Conservation (phyloP, 169 alveolate genomes). For the Fabrea salina region DNA sequence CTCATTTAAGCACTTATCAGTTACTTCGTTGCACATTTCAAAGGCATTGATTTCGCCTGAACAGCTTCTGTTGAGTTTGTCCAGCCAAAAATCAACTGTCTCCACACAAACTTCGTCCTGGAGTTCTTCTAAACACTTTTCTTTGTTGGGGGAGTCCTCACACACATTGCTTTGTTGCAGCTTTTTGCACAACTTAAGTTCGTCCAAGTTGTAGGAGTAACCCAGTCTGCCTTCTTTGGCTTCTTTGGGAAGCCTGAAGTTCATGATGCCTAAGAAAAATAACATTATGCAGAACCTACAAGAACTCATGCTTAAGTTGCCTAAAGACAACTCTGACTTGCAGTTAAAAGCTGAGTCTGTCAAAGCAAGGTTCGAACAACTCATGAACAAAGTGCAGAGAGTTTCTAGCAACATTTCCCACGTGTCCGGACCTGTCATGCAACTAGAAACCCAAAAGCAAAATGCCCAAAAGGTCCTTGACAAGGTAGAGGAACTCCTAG, state of each 20-base stretch:
- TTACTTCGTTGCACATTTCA: not conserved
- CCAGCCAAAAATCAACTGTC: not conserved
- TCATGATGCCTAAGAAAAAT: not conserved
- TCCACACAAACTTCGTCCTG: not conserved
- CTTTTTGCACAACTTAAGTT: not conserved
- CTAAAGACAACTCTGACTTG: too few species aligned
- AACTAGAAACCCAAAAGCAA: not conserved
- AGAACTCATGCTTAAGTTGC: too few species aligned
- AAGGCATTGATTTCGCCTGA: not conserved
- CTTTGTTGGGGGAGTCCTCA: not conserved
- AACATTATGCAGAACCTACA: too few species aligned
- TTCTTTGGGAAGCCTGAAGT: not conserved
- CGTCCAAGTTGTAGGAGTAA: not conserved
- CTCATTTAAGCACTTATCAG: not conserved
- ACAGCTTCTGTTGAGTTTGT: not conserved
- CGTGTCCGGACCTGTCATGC: not conserved
- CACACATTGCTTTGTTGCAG: not conserved
- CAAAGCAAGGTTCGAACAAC: not conserved
- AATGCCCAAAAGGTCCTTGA: not conserved
- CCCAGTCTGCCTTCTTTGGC: not conserved
- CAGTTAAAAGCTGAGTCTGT: too few species aligned
- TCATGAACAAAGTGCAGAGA: not conserved
- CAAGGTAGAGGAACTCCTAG: not conserved
- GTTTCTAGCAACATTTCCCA: not conserved
- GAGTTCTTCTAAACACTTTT: not conserved